Base-by-base conservation (phyloP, 495 filamentous ascomycete genomes). In the Penicillium herquei region DNA sequence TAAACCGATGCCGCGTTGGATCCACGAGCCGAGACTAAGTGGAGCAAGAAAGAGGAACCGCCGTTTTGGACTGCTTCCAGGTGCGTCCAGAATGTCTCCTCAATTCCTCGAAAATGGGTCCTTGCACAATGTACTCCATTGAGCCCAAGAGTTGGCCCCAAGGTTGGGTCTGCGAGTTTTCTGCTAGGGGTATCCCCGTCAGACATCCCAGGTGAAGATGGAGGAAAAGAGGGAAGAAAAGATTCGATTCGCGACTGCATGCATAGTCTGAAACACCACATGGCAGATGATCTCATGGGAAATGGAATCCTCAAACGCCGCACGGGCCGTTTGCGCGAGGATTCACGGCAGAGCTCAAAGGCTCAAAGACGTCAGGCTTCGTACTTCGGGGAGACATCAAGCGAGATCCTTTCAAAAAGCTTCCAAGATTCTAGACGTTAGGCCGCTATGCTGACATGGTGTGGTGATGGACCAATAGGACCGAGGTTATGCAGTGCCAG, bases 261-360 rank as follows among this genome's bases (percentile, higher is more conserved):
- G n/a, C 16, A 21, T 21, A 17, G 56, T 59, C 60, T 63, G 60
- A 63, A 63, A 63, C 60, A 59, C 54, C 57, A 64, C 62, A 64
- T 61, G 62, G 61, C 47, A 43, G 46, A 48, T 39, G 43, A 51
- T 54, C 45, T 26, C 21, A 26, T 26, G 21, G 21, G 21, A 51
- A 21, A 46, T 13, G 30, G 46, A 35, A 26, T 41, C 26, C 21
- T 8, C 49, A 46, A 48, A 51, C 47, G 14, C 41, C 52, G 57
- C 57, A 59, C 57, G 42, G 57, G 47, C 57, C 34, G 17, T 3
- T 26, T 32, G 17, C 46, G 9, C 9, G 9, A 16, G 46, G 46
- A 35, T 37, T 26, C 21, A n/a, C 21, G 41, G 41, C 14, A 9
- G 41, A 43, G 14, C 11, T 14, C 14, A 43, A n/a, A n/a, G n/a